These are phyloP conservation scores for Sugiyamaella japonica DNA, from an alignment of 1,139 yeast genomes.

Conservation along the genomic window DNA sequence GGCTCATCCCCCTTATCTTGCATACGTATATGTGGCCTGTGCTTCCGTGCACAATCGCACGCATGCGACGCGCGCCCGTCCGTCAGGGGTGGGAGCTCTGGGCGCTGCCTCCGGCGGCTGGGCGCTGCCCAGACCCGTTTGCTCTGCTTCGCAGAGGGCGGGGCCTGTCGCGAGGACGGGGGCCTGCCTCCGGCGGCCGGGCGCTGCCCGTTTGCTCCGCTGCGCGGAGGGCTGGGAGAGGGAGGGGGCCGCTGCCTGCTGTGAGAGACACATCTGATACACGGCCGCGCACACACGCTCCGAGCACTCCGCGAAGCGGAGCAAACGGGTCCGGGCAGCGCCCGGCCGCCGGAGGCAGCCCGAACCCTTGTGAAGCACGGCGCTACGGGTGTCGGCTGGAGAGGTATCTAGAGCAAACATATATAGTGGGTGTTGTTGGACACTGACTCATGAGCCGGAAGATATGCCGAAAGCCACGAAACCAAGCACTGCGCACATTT, in stretches of 20 bases:
- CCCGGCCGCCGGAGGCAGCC: not conserved
- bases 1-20: not conserved
- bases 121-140: no score
- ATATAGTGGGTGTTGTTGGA: no score
- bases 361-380: not conserved
- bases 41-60: not conserved
- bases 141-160: no score
- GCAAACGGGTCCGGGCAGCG: not conserved
- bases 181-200: not conserved
- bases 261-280: no score
- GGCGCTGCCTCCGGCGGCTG: no score
- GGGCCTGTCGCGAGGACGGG: no score
- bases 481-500: conserved; percentile 8
- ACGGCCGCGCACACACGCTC: no score
- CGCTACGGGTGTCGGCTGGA: not conserved
- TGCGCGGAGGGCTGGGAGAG: not conserved
- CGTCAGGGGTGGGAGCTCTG: no score
- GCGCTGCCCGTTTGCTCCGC: not conserved
- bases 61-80: not conserved
- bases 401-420: no score
- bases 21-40: not conserved
- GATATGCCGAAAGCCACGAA: conserved; percentile 13
- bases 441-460: not conserved
- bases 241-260: no score
- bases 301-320: not conserved